Conservation (phyloP, 345 rosid genomes). For the Eucalyptus pauciflora region DNA sequence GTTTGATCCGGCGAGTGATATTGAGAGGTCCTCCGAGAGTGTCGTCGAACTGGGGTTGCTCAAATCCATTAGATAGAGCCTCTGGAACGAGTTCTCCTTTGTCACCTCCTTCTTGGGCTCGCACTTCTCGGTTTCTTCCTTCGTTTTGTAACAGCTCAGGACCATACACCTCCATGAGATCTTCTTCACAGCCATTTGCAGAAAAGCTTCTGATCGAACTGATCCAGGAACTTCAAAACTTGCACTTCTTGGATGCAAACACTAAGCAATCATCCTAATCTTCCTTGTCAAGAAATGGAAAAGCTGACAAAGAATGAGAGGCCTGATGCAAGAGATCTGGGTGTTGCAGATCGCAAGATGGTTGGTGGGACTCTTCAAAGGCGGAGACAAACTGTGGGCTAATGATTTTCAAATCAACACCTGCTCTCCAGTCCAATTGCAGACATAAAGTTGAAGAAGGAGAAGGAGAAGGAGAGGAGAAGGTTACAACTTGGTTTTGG, state of each 20-base stretch:
- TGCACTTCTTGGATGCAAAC: not conserved
- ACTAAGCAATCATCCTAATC: not conserved
- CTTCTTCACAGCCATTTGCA: conserved; percentile 38
- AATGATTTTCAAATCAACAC: not conserved
- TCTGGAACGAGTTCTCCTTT: conserved; percentile 47
- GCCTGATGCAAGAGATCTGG: not conserved
- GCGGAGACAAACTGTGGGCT: not conserved
- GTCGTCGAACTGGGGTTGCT: conserved; percentile 59
- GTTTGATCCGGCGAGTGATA: conserved; percentile 70
- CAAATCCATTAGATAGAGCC: conserved; percentile 48
- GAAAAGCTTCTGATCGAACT: not conserved
- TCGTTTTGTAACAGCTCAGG: conserved; percentile 27
- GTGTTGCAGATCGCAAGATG: not conserved
- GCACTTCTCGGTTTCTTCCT: not conserved
- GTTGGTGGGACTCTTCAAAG: not conserved
- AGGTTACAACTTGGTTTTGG: not conserved
- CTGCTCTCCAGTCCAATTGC: not conserved
- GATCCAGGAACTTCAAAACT: not conserved
- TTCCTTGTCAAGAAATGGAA: not conserved
- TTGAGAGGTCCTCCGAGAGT: conserved; percentile 61
- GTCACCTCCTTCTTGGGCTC: conserved; percentile 17
- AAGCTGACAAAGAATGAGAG: not conserved
- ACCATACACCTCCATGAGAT: conserved; percentile 38
- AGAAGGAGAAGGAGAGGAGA: not conserved
- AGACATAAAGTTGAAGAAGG: not conserved